Conservation (phyloP, 208 protist species). For the Angomonas ambiguus region DNA sequence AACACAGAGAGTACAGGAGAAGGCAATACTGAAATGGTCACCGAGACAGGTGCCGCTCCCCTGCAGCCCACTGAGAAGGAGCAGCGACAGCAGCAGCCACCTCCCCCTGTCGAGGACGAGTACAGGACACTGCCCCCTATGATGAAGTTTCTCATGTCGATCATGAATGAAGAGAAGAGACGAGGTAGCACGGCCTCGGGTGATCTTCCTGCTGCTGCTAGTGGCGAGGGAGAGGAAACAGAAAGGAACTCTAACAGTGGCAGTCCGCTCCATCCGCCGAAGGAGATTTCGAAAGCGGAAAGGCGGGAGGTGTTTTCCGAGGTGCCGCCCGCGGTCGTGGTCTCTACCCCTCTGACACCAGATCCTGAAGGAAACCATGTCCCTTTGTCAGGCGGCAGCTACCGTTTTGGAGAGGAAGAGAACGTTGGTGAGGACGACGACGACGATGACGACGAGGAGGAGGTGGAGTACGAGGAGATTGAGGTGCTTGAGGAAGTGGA, state of each 20-base stretch:
- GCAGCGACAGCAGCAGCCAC: background rate
- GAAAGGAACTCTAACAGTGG: background rate
- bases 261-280: too few species aligned
- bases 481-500: background rate
- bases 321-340: background rate
- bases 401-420: background rate
- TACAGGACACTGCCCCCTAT: background rate
- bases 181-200: background rate
- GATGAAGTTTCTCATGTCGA: background rate
- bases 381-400: background rate
- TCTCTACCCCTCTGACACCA: background rate
- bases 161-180: background rate
- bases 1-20: too few species aligned
- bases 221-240: background rate
- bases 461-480: slow-evolving; percentile 1
- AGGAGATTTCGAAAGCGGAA: too few species aligned
- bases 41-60: too few species aligned
- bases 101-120: background rate
- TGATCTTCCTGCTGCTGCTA: background rate
- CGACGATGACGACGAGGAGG: background rate
- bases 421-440: background rate
- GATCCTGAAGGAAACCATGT: background rate
- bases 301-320: background rate
- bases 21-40: too few species aligned
- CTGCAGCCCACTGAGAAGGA: too few species aligned